phyloP scores from a whole-genome alignment of 176 grass and related monocot genomes.

The Ananas comosus region DNA sequence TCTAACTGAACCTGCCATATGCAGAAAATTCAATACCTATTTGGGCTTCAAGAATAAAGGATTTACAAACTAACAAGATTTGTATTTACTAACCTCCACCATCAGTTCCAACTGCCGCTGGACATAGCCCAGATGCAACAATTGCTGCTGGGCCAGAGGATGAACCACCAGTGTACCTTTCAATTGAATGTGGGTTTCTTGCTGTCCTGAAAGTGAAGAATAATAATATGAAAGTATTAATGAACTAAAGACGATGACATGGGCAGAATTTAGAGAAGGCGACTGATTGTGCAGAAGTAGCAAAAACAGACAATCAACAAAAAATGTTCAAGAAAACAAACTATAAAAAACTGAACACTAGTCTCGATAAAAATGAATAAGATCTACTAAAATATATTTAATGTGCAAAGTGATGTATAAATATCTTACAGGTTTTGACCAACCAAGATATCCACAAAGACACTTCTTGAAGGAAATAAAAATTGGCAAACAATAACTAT shows the following conservation, averaged over 20 bases:
- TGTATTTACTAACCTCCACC: constrained; percentile 57
- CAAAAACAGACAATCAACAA: not conserved
- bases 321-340: no score
- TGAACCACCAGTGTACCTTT: constrained; percentile 97
- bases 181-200: constrained; percentile 87
- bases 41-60: constrained; percentile 7
- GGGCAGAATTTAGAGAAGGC: not conserved
- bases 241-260: no score
- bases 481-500: no score
- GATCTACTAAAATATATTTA: no score
- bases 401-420: no score
- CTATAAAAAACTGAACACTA: no score
- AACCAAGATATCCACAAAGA: no score
- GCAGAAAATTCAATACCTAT: constrained; percentile 11
- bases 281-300: not conserved
- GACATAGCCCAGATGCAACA: constrained; percentile 86
- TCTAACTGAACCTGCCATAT: constrained; percentile 74
- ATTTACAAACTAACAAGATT: constrained; percentile 13
- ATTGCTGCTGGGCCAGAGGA: constrained; percentile 94
- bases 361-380: no score
- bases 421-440: no score
- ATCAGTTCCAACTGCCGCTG: constrained; percentile 85
- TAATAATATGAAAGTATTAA: not conserved
- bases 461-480: no score
- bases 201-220: constrained; percentile 47